Conservation (phyloP, 805 yeast species). For the Kazachstania kunashirensis region DNA sequence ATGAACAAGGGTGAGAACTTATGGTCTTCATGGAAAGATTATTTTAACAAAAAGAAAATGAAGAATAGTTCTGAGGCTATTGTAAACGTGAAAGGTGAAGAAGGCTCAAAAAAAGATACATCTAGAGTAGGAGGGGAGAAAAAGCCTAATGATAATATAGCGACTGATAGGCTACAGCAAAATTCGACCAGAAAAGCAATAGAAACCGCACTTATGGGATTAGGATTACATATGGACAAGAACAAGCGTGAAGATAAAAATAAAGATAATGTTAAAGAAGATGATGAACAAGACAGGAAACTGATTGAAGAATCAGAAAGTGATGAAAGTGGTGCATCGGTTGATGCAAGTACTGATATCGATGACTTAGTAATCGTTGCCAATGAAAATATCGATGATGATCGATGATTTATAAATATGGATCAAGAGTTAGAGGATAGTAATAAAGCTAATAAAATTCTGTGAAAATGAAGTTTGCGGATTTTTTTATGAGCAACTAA, state of each 20-base stretch:
- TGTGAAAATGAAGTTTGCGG: no score
- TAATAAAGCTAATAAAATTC: no score
- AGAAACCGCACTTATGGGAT: slow-evolving; percentile 18
- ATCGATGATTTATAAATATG: no score
- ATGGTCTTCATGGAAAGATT: slow-evolving; percentile 23
- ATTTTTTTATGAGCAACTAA: no score
- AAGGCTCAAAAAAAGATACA: neutral
- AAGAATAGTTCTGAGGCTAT: slow-evolving; percentile 8
- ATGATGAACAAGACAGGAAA: neutral
- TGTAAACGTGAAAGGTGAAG: neutral
- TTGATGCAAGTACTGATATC: no score
- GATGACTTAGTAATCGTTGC: neutral
- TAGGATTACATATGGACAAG: slow-evolving; percentile 13
- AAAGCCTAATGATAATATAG: slow-evolving; percentile 6
- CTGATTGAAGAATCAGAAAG: neutral
- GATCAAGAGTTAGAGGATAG: no score
- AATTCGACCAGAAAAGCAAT: slow-evolving; percentile 13
- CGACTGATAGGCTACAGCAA: slow-evolving; percentile 8
- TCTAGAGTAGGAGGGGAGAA: no score
- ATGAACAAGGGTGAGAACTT: slow-evolving; percentile 9
- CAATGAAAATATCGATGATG: no score
- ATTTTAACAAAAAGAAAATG: slow-evolving; percentile 18
- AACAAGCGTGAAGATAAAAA: neutral
- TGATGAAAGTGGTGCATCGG: no score
- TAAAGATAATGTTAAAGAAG: neutral